These are phyloP conservation scores for Aureobasidium uvarum DNA, from an alignment of 2,329 filamentous ascomycete species.

Conservation along the genomic window DNA sequence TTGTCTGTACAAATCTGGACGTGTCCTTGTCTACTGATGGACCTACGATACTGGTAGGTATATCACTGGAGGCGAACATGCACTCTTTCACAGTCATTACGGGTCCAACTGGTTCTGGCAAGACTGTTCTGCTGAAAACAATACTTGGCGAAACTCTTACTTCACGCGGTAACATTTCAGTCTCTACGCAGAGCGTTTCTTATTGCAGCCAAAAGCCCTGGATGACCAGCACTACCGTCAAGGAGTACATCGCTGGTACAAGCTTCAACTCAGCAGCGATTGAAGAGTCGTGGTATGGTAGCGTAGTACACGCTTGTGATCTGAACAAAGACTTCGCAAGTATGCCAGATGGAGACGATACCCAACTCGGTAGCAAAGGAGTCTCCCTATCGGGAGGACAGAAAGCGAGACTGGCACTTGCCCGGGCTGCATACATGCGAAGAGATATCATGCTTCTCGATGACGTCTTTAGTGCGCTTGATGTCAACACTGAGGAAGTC, in stretches of 20 bases:
- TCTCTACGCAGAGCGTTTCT: neutral
- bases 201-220: conserved; percentile 5
- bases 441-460: conserved; percentile 75
- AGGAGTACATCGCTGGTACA: neutral
- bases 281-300: conserved; percentile 37
- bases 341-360: conserved; percentile 45
- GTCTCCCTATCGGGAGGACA: conserved; percentile 55
- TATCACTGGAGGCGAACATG: neutral
- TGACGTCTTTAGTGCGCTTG: conserved; percentile 75
- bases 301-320: conserved; percentile 40
- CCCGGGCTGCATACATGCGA: conserved; percentile 74
- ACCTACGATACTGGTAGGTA: neutral
- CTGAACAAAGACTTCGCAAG: conserved; percentile 44
- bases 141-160: neutral
- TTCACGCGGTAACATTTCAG: neutral
- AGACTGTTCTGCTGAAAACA: conserved; percentile 1
- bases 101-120: conserved; percentile 2
- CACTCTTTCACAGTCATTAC: neutral
- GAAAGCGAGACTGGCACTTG: conserved; percentile 58
- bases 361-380: conserved; percentile 54
- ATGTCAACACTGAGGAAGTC: conserved; percentile 45
- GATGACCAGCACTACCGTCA: neutral
- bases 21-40: neutral
- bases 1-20: neutral
- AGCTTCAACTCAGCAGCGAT: neutral